Evolutionary conservation across 1,284 basidiomycete genomes (phyloP).

Genomic region (Rhodotorula mucilaginosa): DNA sequence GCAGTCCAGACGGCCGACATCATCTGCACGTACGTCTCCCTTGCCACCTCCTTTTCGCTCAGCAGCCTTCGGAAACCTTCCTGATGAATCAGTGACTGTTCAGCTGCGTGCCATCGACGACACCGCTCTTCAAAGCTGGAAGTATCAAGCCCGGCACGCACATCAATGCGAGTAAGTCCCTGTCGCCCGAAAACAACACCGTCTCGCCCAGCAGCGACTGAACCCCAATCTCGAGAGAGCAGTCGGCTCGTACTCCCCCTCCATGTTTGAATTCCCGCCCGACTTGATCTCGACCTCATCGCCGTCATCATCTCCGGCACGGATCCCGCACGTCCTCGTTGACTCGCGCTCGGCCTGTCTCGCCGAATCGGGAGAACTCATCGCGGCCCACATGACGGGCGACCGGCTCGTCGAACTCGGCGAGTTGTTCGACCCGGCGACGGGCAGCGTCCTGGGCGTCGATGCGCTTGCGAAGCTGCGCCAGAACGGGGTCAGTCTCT

Average conservation of each 20-base stretch:
- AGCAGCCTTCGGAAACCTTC: background rate
- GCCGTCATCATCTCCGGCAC: background rate
- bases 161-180: conserved; percentile 36
- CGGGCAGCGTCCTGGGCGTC: background rate
- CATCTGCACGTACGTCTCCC: conserved; percentile 35
- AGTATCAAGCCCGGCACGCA: conserved; percentile 32
- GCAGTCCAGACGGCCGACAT: conserved; percentile 31
- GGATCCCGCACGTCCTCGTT: conserved; percentile 37
- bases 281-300: conserved; percentile 15
- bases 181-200: background rate
- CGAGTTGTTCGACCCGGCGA: conserved; percentile 13
- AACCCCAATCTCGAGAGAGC: background rate
- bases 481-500: conserved; percentile 20
- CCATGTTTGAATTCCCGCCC: conserved; percentile 42
- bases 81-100: too few relatives aligned
- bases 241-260: conserved; percentile 42
- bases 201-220: background rate
- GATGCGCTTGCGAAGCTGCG: conserved; percentile 7
- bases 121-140: conserved; percentile 23
- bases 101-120: conserved; percentile 41
- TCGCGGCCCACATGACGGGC: conserved; percentile 8
- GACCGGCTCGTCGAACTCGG: conserved; percentile 23
- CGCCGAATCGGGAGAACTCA: conserved; percentile 43
- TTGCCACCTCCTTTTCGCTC: too few relatives aligned
- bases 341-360: conserved; percentile 39